Evolutionary conservation across 2,329 filamentous ascomycete species (phyloP), one percentile per base, ranked within the genome.

Genomic region (Botrytis sinoallii): DNA sequence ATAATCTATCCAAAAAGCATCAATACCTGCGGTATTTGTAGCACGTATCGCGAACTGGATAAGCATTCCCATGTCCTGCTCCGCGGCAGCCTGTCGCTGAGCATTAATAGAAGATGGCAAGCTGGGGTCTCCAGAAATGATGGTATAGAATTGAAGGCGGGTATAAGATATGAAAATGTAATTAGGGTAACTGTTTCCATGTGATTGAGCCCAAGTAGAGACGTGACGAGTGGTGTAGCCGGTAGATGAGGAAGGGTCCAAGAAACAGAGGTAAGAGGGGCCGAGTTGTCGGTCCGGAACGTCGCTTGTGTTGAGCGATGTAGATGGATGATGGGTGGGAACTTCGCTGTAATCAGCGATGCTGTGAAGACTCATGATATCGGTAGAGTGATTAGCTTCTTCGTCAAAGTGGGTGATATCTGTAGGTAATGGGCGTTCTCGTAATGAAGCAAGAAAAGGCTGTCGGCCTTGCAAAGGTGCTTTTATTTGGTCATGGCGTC

Each of bases 1-100:
- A 20, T 71, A 65, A 32, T 71, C 72, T 40, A 74, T 32, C 59
- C 67, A 74, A 38, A 70, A 74, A 20, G 67, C 72, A 32, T 35
- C 32, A 22, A 70, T n/a, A n/a, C 40, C 60, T 29, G 40, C 67
- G 2, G 29, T 35, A 32, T 32, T 29, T 1, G 67, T 38, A 44
- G 72, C 72, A n/a, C 48, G 42, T 25, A 71, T 64, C 25, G 35
- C 72, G 20, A 59, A 60, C 22, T 20, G 70, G 20, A 38, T 72
- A 18, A n/a, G 40, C 14, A 44, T 61, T 25, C 16, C 18, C 48
- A 68, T 68, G 16, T 57, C 48, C 18, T 18, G 29, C 40, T 73
- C 59, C 14, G 46, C 42, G 16, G 61, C 55, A 59, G 29, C 44
- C n/a, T 22, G 35, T 12, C 38, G n/a, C 1, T 18, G 29, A 42